A percentile compares a stretch with the other conserved stretches of the same genome.
These are phyloP conservation scores for Phytopythium boreale DNA, from an alignment of 352 stramenopile species.

Conservation along the genomic window DNA sequence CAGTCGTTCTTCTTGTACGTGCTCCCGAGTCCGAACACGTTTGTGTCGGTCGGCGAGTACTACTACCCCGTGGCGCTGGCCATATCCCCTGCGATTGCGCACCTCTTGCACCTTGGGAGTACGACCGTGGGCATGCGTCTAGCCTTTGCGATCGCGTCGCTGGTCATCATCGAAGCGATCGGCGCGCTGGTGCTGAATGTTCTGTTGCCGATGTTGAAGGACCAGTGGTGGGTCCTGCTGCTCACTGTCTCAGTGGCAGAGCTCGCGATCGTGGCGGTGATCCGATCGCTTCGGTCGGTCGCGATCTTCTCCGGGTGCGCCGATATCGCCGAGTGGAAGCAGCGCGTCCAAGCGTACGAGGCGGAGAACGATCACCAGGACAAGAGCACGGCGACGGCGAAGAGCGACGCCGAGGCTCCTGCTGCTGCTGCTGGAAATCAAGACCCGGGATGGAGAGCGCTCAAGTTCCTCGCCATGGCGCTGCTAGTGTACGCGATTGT, in stretches of 20 bases:
- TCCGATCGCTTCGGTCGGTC: slow-evolving; percentile 19
- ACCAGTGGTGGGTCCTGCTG: slow-evolving; percentile 24
- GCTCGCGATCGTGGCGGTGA: slow-evolving; percentile 12
- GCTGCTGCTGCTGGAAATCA: slow-evolving; percentile 12
- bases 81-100: slow-evolving; percentile 61
- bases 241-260: slow-evolving; percentile 18
- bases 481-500: slow-evolving; percentile 45
- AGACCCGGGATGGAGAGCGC: slow-evolving; percentile 46
- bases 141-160: slow-evolving; percentile 40
- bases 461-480: slow-evolving; percentile 57
- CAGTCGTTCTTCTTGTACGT: slow-evolving; percentile 89
- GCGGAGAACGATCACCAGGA: slow-evolving; percentile 17
- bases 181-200: slow-evolving; percentile 17
- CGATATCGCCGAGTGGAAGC: slow-evolving; percentile 35
- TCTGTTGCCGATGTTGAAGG: slow-evolving; percentile 4
- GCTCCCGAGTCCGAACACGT: slow-evolving; percentile 61
- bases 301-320: slow-evolving; percentile 35
- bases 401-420: slow-evolving; percentile 4
- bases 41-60: slow-evolving; percentile 88
- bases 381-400: slow-evolving; percentile 4
- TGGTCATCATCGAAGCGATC: slow-evolving; percentile 37
- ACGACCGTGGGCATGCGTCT: slow-evolving; percentile 59
- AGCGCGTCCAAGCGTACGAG: slow-evolving; percentile 35
- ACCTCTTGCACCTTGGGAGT: slow-evolving; percentile 46
- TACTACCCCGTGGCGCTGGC: slow-evolving; percentile 75